Evolutionary conservation across 1,139 yeast genomes (phyloP).

Genomic region (Debaryomyces sp.): DNA sequence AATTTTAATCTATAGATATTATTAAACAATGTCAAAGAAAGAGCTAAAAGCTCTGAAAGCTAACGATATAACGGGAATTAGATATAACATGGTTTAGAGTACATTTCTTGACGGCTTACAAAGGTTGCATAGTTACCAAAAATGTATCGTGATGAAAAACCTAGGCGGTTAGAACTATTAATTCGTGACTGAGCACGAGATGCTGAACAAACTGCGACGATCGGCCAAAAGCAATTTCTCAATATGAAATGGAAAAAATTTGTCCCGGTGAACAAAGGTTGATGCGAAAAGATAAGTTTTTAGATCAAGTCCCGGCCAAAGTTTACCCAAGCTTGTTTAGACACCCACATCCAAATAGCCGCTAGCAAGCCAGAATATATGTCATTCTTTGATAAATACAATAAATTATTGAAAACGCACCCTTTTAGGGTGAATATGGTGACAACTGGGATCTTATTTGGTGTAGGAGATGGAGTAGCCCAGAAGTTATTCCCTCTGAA

Average conservation of each 20-base stretch:
- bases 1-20: too few species aligned
- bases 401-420: constrained; percentile 40
- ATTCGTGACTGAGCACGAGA: not conserved
- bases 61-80: too few species aligned
- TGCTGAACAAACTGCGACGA: not conserved
- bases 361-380: not conserved
- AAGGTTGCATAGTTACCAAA: too few species aligned
- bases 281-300: constrained; percentile 2
- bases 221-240: not conserved
- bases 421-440: constrained; percentile 60
- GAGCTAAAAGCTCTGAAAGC: too few species aligned
- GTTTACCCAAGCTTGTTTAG: not conserved
- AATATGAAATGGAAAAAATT: not conserved
- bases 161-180: too few species aligned
- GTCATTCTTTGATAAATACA: constrained; percentile 38
- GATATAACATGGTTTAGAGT: too few species aligned
- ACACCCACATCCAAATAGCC: not conserved
- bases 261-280: not conserved
- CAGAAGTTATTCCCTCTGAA: constrained; percentile 55
- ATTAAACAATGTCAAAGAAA: too few species aligned
- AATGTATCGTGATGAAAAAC: too few species aligned
- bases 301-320: not conserved
- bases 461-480: constrained; percentile 74
- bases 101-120: too few species aligned
- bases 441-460: constrained; percentile 66